Percentiles rank a stretch among this genome's conserved stretches.
These are phyloP conservation scores for Paramecium caudatum DNA, from an alignment of 73 alveolate species.

Conservation along the genomic window DNA sequence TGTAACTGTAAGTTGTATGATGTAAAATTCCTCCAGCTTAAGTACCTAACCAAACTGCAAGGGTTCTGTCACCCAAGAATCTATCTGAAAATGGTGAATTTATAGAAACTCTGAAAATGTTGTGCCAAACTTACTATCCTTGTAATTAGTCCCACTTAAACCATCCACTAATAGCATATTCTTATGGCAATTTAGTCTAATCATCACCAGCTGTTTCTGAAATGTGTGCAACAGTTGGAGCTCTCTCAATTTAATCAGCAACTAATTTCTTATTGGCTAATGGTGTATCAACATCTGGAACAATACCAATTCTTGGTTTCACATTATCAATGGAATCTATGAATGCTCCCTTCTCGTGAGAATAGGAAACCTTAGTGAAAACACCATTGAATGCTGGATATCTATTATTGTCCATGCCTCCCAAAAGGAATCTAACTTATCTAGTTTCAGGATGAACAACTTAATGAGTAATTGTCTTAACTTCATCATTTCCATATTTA, in stretches of 20 bases:
- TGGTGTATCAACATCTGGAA: background rate
- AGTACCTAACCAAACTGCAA: constrained; percentile 56
- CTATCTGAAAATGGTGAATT: constrained; percentile 66
- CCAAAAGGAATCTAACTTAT: background rate
- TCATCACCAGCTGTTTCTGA: constrained; percentile 42
- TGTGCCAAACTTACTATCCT: constrained; percentile 61
- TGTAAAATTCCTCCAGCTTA: constrained; percentile 50
- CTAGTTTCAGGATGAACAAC: background rate
- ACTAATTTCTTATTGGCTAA: background rate
- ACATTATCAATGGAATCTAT: constrained; percentile 1
- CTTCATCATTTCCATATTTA: background rate
- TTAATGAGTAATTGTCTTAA: background rate
- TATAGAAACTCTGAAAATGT: constrained; percentile 45
- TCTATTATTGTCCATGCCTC: background rate
- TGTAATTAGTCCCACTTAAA: constrained; percentile 39
- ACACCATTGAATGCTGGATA: constrained; percentile 39
- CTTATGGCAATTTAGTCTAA: constrained; percentile 59
- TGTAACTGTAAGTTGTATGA: constrained; percentile 40
- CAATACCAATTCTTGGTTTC: background rate
- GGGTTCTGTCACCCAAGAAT: constrained; percentile 55
- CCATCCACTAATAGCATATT: constrained; percentile 73
- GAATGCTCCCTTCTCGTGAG: constrained; percentile 61
- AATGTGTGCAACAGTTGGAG: constrained; percentile 45
- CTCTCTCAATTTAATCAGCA: background rate
- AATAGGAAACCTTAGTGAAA: background rate